Conservation (phyloP, 2,329 filamentous ascomycete genomes). For the Colletotrichum eremochloae region DNA sequence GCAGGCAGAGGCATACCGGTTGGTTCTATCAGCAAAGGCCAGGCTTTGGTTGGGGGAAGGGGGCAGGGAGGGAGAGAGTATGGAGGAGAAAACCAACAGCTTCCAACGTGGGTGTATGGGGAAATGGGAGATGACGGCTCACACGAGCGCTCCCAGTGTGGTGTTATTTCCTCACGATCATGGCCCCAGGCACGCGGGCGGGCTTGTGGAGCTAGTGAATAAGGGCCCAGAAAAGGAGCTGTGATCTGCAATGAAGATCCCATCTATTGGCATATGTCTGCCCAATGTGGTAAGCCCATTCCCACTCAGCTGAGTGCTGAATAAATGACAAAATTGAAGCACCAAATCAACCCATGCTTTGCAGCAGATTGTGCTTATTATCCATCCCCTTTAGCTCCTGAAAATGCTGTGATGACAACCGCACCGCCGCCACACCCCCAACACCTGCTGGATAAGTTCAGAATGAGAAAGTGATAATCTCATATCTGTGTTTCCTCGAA, state of each 20-base stretch:
- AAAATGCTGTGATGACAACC: constrained; percentile 41
- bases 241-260: constrained; percentile 26
- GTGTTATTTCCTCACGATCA: constrained; percentile 35
- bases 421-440: constrained; percentile 38
- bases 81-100: background rate
- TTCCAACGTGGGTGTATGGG: constrained; percentile 12
- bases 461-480: constrained; percentile 38
- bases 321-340: constrained; percentile 27
- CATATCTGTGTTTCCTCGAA: constrained; percentile 32
- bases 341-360: constrained; percentile 31
- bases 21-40: constrained; percentile 1
- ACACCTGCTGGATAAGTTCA: constrained; percentile 39
- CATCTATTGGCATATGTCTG: constrained; percentile 35
- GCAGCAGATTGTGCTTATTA: constrained; percentile 29
- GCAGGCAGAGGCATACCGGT: background rate
- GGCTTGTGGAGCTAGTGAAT: constrained; percentile 3
- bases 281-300: constrained; percentile 24
- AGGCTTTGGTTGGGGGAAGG: background rate
- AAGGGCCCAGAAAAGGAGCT: background rate
- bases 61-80: background rate
- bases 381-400: constrained; percentile 39
- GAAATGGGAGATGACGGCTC: constrained; percentile 15
- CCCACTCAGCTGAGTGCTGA: background rate
- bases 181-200: constrained; percentile 6
- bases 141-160: constrained; percentile 17